Evolutionary conservation across 179 eudicot genomes (phyloP).

Genomic region (Spergularia azorica): DNA sequence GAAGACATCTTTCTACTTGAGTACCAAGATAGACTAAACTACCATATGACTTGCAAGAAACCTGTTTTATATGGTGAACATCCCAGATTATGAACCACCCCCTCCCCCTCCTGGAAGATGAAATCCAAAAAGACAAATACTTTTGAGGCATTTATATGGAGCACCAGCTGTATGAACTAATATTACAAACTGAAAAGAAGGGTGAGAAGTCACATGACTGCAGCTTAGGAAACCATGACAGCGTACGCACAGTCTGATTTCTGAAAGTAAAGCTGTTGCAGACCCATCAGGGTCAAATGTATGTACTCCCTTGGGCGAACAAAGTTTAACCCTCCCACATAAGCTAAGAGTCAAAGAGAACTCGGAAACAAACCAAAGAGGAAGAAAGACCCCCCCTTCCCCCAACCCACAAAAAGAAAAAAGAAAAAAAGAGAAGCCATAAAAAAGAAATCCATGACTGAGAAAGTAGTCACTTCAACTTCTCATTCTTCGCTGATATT

Average conservation of each 20-base stretch:
- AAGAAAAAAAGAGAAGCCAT: too few relatives aligned
- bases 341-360: too few relatives aligned
- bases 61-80: too few relatives aligned
- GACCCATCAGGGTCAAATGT: neutral
- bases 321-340: too few relatives aligned
- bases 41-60: neutral
- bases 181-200: neutral
- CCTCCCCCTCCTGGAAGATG: neutral
- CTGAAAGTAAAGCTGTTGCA: neutral
- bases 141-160: neutral
- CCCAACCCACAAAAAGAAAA: too few relatives aligned
- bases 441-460: too few relatives aligned
- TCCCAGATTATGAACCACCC: too few relatives aligned
- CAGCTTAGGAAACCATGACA: neutral
- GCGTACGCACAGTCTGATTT: neutral
- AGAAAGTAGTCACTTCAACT: too few relatives aligned
- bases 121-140: neutral
- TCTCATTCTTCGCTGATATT: too few relatives aligned
- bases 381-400: too few relatives aligned
- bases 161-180: neutral
- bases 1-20: neutral
- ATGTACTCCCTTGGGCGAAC: neutral
- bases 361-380: too few relatives aligned
- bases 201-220: neutral
- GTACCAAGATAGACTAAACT: neutral